Conservation (phyloP, 1,284 basidiomycete species). For the Sanghuangporus baumii region DNA sequence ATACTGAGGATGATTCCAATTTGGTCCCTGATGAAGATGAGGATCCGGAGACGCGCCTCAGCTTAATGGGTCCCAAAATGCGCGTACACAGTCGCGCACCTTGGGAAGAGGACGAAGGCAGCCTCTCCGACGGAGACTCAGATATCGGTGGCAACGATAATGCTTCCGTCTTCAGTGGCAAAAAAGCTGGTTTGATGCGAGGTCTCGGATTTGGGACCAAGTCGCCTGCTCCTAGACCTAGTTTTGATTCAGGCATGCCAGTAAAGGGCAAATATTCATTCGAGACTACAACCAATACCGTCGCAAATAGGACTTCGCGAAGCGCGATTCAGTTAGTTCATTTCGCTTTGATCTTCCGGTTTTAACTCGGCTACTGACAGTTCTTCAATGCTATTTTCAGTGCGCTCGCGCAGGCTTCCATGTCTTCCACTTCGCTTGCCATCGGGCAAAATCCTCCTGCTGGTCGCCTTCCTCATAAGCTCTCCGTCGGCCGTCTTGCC, state of each 20-base stretch:
- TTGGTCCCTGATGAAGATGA: slow-evolving; percentile 29
- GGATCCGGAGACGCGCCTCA: slow-evolving; percentile 44
- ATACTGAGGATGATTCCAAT: slow-evolving; percentile 26
- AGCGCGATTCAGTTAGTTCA: slow-evolving; percentile 51
- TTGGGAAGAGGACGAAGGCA: slow-evolving; percentile 62
- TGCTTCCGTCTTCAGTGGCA: slow-evolving; percentile 25
- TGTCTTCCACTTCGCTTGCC: slow-evolving; percentile 49
- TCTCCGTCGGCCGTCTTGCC: slow-evolving; percentile 28
- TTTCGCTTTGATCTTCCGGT: slow-evolving; percentile 4
- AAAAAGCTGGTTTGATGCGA: slow-evolving; percentile 21
- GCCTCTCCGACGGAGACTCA: slow-evolving; percentile 42
- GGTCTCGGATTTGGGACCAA: slow-evolving; percentile 16
- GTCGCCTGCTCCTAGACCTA: slow-evolving; percentile 33
- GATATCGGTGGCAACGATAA: slow-evolving; percentile 29
- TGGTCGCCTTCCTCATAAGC: slow-evolving; percentile 30
- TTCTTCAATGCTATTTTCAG: slow-evolving; percentile 19
- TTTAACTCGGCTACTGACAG: slow-evolving; percentile 3
- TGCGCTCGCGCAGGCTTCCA: slow-evolving; percentile 52
- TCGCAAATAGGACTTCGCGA: slow-evolving; percentile 38
- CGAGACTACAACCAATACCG: slow-evolving; percentile 47
- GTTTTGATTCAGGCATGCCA: slow-evolving; percentile 49
- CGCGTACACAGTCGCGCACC: slow-evolving; percentile 73
- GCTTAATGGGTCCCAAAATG: slow-evolving; percentile 72
- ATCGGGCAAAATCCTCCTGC: slow-evolving; percentile 30
- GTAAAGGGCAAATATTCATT: slow-evolving; percentile 50